Percentiles rank a stretch among this genome's conserved stretches.
These are phyloP conservation scores for Penicillium fimorum DNA, from an alignment of 495 filamentous ascomycete species.

Conservation along the genomic window DNA sequence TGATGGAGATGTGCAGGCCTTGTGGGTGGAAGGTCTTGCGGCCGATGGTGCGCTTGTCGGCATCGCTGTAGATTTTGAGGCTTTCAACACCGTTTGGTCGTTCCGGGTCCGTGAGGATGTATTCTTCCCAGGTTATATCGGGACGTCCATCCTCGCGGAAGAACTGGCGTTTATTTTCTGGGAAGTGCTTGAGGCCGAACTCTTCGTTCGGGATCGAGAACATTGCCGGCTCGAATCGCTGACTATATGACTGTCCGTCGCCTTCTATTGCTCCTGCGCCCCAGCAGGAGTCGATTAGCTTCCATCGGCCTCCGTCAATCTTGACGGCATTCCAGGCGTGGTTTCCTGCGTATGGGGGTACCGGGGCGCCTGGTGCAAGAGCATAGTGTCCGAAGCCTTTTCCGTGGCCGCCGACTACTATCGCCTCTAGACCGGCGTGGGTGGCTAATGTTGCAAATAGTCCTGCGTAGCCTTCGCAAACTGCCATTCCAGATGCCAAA, in stretches of 20 bases:
- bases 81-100: conserved; percentile 39
- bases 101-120: conserved; percentile 56
- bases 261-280: conserved; percentile 68
- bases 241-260: conserved; percentile 55
- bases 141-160: conserved; percentile 61
- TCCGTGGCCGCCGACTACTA: conserved; percentile 75
- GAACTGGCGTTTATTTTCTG: conserved; percentile 62
- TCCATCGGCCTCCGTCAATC: conserved; percentile 85
- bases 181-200: conserved; percentile 80
- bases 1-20: conserved; percentile 55
- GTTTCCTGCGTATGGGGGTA: conserved; percentile 57
- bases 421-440: conserved; percentile 67
- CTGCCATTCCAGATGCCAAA: conserved; percentile 71
- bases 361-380: conserved; percentile 50
- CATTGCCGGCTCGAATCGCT: conserved; percentile 62
- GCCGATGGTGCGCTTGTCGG: conserved; percentile 61
- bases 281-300: conserved; percentile 90
- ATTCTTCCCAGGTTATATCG: conserved; percentile 73
- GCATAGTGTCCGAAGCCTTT: conserved; percentile 76
- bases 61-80: conserved; percentile 53
- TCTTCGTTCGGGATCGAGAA: conserved; percentile 83
- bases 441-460: conserved; percentile 73
- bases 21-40: conserved; percentile 59
- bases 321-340: conserved; percentile 95
- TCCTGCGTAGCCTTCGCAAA: conserved; percentile 90